Conservation (phyloP, 352 stramenopile species). For the Elongisporangium prolatum region DNA sequence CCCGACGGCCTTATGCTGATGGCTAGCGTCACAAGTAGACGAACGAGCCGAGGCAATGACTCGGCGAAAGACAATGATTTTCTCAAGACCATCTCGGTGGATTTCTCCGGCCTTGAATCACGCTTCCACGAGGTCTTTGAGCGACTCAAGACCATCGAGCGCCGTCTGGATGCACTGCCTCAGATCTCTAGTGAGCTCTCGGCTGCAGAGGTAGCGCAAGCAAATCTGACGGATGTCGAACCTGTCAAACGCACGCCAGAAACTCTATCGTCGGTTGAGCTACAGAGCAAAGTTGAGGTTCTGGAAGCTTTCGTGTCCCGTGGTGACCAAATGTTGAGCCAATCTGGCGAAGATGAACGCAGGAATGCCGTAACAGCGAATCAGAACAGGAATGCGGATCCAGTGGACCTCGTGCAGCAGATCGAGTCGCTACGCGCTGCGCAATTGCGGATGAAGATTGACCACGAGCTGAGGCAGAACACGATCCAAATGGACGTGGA, state of each 20-base stretch:
- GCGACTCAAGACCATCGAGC: constrained; percentile 38
- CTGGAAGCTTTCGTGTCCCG: background rate
- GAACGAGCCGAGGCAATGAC: background rate
- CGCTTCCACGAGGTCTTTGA: constrained; percentile 48
- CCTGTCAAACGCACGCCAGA: background rate
- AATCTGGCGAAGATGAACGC: background rate
- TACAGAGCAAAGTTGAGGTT: background rate
- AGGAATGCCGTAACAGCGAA: background rate
- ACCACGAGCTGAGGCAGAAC: constrained; percentile 37
- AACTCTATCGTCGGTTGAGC: background rate
- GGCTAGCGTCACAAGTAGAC: background rate
- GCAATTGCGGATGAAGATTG: constrained; percentile 54
- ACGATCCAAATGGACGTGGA: constrained; percentile 38
- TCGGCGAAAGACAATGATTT: constrained; percentile 24
- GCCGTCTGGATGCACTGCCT: constrained; percentile 6
- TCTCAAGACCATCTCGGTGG: constrained; percentile 36
- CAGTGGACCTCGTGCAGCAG: constrained; percentile 26
- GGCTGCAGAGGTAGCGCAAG: background rate
- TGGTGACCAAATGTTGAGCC: background rate
- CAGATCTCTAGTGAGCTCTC: background rate
- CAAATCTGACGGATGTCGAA: background rate
- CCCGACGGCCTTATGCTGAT: background rate
- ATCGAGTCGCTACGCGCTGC: constrained; percentile 49
- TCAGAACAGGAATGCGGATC: constrained; percentile 16
- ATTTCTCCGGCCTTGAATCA: constrained; percentile 42